phyloP scores from a whole-genome alignment of 2,329 filamentous ascomycete species.

The Beauveria sp. region DNA sequence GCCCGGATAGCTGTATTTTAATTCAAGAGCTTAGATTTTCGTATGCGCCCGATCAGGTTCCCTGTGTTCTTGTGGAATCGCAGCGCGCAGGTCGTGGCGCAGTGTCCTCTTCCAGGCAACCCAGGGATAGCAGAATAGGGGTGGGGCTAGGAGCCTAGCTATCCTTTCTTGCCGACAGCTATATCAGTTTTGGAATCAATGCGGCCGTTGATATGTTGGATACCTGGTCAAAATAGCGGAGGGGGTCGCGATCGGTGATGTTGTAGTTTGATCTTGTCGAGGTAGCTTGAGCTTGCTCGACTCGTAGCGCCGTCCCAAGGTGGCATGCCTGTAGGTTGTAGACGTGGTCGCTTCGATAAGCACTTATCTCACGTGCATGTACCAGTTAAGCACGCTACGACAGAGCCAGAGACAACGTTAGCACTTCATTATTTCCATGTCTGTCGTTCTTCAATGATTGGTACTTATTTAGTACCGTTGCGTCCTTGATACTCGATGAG shows the following conservation, averaged over 20 bases:
- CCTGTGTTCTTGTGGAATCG: neutral
- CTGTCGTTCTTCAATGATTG: too few relatives aligned
- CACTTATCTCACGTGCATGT: constrained; percentile 10
- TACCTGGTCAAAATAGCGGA: too few relatives aligned
- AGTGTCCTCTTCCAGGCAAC: neutral
- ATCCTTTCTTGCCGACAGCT: neutral
- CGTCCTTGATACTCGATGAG: too few relatives aligned
- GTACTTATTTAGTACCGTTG: too few relatives aligned
- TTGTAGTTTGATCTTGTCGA: neutral
- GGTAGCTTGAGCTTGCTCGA: neutral
- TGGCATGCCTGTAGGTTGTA: neutral
- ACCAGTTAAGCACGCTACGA: neutral
- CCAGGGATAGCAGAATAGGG: neutral
- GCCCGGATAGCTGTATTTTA: too few relatives aligned
- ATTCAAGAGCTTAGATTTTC: neutral
- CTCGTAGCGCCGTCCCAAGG: neutral
- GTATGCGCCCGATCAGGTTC: neutral
- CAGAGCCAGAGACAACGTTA: neutral
- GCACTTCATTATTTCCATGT: too few relatives aligned
- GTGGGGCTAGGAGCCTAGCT: neutral
- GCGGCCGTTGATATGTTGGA: neutral
- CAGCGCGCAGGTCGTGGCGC: neutral
- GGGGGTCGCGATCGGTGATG: neutral
- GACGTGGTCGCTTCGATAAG: constrained; percentile 12
- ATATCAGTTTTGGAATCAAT: neutral